Percentiles rank a stretch among this genome's conserved stretches.
These are phyloP conservation scores for Penicillium sp. DNA, from an alignment of 2,329 filamentous ascomycete species.

Conservation along the genomic window DNA sequence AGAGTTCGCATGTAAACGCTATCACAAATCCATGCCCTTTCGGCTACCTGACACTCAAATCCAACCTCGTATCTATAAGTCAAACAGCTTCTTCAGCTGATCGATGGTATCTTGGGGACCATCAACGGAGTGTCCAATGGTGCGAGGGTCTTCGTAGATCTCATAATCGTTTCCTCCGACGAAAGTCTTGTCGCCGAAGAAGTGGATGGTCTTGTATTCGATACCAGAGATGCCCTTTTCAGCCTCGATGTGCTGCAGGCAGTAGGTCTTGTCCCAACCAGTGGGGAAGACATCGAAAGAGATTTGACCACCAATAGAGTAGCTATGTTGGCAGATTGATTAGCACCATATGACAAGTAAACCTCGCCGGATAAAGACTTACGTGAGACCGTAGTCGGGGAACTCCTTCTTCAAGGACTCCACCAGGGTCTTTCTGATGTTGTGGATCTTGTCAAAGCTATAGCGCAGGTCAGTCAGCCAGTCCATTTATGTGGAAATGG, in stretches of 20 bases:
- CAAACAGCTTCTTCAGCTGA: slow-evolving; percentile 78
- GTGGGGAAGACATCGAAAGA: slow-evolving; percentile 97
- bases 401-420: slow-evolving; percentile 76
- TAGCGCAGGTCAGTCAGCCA: slow-evolving; percentile 12
- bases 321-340: slow-evolving; percentile 52
- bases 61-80: slow-evolving; percentile 48
- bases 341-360: slow-evolving; percentile 7
- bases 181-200: slow-evolving; percentile 96
- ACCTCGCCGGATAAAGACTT: slow-evolving; percentile 41
- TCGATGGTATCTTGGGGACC: slow-evolving; percentile 78
- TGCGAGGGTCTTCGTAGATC: slow-evolving; percentile 80
- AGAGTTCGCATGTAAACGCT: slow-evolving; percentile 19
- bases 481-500: not conserved
- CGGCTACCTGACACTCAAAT: not conserved
- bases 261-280: slow-evolving; percentile 99
- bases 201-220: slow-evolving; percentile 85
- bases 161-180: slow-evolving; percentile 93
- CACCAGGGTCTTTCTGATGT: slow-evolving; percentile 75
- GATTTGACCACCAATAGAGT: slow-evolving; percentile 94
- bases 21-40: slow-evolving; percentile 15
- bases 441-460: slow-evolving; percentile 72
- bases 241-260: slow-evolving; percentile 78
- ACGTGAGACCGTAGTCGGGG: slow-evolving; percentile 80
- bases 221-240: slow-evolving; percentile 66
- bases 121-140: slow-evolving; percentile 79